Evolutionary conservation across 129 eudicot species (phyloP), one percentile per base, ranked within the genome.

Genomic region (Scalesia atractyloides): DNA sequence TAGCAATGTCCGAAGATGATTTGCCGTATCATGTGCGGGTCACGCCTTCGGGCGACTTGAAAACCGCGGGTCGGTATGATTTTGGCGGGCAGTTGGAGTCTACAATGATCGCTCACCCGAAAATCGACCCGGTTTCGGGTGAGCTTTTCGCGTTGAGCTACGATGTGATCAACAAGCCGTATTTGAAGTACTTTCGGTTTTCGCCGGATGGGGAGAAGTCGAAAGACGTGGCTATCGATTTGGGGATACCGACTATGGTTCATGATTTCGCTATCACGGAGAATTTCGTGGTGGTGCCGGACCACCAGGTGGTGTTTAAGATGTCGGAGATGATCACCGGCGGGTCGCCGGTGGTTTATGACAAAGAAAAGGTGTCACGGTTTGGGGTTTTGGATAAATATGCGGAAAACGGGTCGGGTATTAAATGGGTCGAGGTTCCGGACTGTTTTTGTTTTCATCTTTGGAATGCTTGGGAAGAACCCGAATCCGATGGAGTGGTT

Each of bases 401-500:
- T 41, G 89, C 89, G 0, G 44, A 57, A n/a, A 75, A 85, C 36
- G 89, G 80, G 75, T 79, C 77, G 65, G 89, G 76, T 20, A 82
- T 85, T 1, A 78, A 81, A 47, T 85, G 89, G 89, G 82, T 85
- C 53, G 84, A 85, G 16, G 85, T 75, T 37, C 86, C 89, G 17
- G 86, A 85, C 62, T 81, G 86, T 39, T 85, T 85, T 17, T 85
- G 89, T 43, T 85, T 85, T 62, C 89, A 85, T 54, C 68, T 85
- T 7, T 85, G 89, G 89, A 85, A 85, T 51, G 82, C 89, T 0
- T 85, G 89, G 89, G 89, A 85, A 67, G 89, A 85, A 18, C 48
- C 71, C 37, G 86, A 79, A 66, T 68, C 74, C 18, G 84, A 85
- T 39, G 89, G 82, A 57, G 75, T 82, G 43, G 89, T 82, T 10